phyloP scores from a whole-genome alignment of 176 grass and related monocot genomes.

The Aegilops tauschii region DNA sequence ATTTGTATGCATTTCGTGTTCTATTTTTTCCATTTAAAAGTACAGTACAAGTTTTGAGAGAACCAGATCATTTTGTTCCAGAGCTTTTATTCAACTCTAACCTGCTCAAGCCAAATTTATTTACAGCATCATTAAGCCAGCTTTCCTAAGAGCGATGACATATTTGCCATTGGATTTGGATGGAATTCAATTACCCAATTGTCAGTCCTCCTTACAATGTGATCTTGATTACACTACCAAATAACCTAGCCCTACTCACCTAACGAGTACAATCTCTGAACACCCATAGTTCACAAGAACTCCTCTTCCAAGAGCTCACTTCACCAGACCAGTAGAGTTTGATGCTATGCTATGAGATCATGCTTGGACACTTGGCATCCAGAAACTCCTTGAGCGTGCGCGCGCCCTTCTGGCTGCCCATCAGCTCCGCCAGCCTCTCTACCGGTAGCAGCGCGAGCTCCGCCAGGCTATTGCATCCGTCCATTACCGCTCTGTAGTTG shows the following conservation, averaged over 20 bases:
- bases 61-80: too few relatives aligned
- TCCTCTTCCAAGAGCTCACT: background rate
- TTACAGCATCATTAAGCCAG: background rate
- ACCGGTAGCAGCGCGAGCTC: conserved; percentile 77
- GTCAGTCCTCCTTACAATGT: background rate
- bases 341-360: conserved; percentile 36
- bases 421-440: conserved; percentile 68
- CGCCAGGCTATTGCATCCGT: conserved; percentile 75
- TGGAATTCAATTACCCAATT: background rate
- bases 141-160: background rate
- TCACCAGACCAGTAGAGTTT: background rate
- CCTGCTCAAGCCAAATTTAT: background rate
- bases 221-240: background rate
- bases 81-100: too few relatives aligned
- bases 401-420: conserved; percentile 82
- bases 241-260: background rate
- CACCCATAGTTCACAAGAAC: background rate
- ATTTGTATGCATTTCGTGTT: background rate
- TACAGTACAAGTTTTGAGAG: background rate
- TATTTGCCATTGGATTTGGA: background rate
- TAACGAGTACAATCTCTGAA: background rate
- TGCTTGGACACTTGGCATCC: conserved; percentile 89
- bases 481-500: conserved; percentile 83
- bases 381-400: conserved; percentile 86
- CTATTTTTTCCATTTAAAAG: background rate